Conservation (phyloP, 345 rosid species). For the Arabis hirsuta region DNA sequence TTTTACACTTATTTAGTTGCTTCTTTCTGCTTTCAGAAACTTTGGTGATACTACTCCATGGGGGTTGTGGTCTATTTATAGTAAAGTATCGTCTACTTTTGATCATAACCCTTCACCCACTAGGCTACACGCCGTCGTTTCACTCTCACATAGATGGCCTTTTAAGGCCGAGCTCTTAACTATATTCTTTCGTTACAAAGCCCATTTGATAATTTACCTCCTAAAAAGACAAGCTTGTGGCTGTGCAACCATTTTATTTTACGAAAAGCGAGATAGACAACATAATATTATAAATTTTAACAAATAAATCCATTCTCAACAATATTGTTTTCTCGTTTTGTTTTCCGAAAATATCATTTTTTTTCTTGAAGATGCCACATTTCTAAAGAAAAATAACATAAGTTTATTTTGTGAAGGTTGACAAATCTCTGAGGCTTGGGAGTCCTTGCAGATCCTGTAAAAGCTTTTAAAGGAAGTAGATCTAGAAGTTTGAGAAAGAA, state of each 20-base stretch:
- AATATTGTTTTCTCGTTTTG: not conserved
- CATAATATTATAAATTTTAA: not conserved
- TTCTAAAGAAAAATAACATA: not conserved
- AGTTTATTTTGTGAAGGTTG: not conserved
- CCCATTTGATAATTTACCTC: not conserved
- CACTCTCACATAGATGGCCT: not conserved
- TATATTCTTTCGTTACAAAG: not conserved
- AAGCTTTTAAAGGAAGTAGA: too few species aligned
- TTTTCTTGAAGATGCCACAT: too few species aligned
- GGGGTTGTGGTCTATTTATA: slow-evolving; percentile 14
- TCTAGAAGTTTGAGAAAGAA: not conserved
- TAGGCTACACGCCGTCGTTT: not conserved
- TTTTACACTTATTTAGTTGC: not conserved
- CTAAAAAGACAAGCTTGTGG: not conserved
- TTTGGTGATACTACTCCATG: not conserved
- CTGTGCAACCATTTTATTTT: not conserved
- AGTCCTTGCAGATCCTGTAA: not conserved
- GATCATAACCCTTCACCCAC: too few species aligned
- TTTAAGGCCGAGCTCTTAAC: not conserved
- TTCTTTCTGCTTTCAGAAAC: not conserved
- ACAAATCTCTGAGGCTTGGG: not conserved
- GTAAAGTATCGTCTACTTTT: slow-evolving; percentile 8
- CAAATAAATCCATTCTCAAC: not conserved
- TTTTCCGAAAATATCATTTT: too few species aligned
- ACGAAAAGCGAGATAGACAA: not conserved